Evolutionary conservation across 192 early-diverging fungal species (phyloP), one percentile per base, ranked within the genome.

Genomic region (Mortierella claussenii): DNA sequence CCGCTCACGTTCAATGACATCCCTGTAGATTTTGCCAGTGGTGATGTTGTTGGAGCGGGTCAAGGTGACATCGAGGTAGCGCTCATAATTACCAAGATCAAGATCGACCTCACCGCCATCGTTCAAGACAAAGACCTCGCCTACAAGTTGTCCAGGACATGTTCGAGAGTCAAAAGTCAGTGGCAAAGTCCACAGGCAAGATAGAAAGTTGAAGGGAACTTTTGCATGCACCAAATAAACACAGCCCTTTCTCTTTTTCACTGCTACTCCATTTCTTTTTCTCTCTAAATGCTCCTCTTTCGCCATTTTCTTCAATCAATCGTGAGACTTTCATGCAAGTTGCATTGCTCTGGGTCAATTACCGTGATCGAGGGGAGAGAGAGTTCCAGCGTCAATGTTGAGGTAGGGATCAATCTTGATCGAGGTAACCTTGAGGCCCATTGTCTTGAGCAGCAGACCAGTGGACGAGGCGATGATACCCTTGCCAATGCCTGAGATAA

Each of bases 361-460:
- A 92, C 94, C 97, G 83, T 99, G 97, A 82, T 99, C 97, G 64
- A 99, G 84, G 23, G 97, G 97, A 65, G 88, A 94, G 86, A 99
- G 87, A 23, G 95, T 94, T 69, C 97, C 97, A 56, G 97, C 97
- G 76, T 99, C 97, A 69, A 99, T 97, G 88, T 98, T 99, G 54
- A 99, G 87, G 84, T 99, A 99, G 30, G 97, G 97, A 74, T 99
- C 97, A 78, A 99, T 99, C 81, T 99, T 99, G 87, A 99, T 98
- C 59, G 97, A 92, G 52, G 96, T 98, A 30, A 99, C 97, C 37
- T 85, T 85, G 58, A 98, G 87, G 23, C 96, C 97, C 42, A 92
- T 83, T 3, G 95, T 93, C 83, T 97, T 95, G 63, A 99, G 88
- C 45, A 99, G 83, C 43, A 97, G 88, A 53, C 97, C 97, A 7